A percentile compares a stretch with the other conserved stretches of the same genome.
These are phyloP conservation scores for Fusarium gaditjirri DNA, from an alignment of 2,329 filamentous ascomycete species.

Conservation along the genomic window DNA sequence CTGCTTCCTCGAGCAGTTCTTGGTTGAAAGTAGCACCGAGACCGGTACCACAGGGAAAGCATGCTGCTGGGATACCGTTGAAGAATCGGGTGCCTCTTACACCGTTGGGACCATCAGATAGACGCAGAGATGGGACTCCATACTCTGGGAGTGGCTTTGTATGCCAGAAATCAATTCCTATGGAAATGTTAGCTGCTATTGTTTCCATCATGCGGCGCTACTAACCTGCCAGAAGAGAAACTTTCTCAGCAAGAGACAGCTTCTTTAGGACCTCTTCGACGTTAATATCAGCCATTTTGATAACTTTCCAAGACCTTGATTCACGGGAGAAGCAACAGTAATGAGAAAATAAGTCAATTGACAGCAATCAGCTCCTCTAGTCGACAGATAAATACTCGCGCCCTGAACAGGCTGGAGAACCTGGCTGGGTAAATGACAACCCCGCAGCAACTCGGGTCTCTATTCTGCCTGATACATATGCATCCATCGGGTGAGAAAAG, in stretches of 20 bases:
- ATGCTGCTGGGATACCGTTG: conserved; percentile 69
- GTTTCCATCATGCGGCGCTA: neutral
- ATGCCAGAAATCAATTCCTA: conserved; percentile 76
- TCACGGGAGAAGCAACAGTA: neutral
- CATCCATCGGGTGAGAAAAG: neutral
- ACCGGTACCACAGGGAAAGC: conserved; percentile 68
- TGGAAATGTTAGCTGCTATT: neutral
- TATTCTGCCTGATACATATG: conserved; percentile 35
- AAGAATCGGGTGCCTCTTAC: conserved; percentile 76
- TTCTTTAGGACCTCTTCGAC: conserved; percentile 65
- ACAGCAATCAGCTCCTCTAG: neutral
- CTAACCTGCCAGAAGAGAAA: conserved; percentile 62
- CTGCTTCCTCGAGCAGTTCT: conserved; percentile 61
- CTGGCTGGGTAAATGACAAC: conserved; percentile 31
- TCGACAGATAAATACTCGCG: conserved; percentile 6
- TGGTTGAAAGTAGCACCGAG: conserved; percentile 69
- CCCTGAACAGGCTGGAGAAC: neutral
- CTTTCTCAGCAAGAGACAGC: conserved; percentile 63
- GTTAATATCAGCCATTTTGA: conserved; percentile 61
- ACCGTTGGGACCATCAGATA: conserved; percentile 77
- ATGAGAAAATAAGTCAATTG: conserved; percentile 16
- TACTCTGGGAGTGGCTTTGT: conserved; percentile 69
- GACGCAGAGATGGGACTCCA: conserved; percentile 71
- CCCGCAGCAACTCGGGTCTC: conserved; percentile 22
- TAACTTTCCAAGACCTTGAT: neutral